Conservation (phyloP, 495 filamentous ascomycete species). For the Penicillium bovifimosum region DNA sequence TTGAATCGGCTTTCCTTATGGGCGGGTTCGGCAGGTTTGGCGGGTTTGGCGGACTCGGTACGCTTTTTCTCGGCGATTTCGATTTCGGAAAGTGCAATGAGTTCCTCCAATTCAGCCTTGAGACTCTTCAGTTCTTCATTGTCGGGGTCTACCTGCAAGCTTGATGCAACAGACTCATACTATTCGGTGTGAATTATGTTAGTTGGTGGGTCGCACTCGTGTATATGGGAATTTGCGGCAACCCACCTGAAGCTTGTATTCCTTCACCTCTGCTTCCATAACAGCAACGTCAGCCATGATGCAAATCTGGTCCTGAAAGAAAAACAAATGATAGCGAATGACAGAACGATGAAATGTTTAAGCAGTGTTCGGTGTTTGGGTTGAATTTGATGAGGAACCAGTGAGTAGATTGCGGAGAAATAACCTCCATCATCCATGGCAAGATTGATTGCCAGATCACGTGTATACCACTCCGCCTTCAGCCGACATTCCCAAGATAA, state of each 20-base stretch:
- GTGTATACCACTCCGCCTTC: neutral
- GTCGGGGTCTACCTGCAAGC: conserved; percentile 75
- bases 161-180: conserved; percentile 74
- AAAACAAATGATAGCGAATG: too few species aligned
- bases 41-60: conserved; percentile 41
- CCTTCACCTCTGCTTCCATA: conserved; percentile 71
- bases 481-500: too few species aligned
- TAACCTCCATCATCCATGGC: neutral
- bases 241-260: conserved; percentile 75
- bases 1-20: conserved; percentile 64
- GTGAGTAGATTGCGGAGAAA: neutral
- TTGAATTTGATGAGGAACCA: neutral
- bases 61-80: conserved; percentile 76
- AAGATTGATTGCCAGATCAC: neutral
- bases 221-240: neutral
- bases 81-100: conserved; percentile 72
- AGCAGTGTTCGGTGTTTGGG: neutral
- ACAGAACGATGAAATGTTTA: neutral
- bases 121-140: conserved; percentile 76
- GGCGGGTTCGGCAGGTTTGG: conserved; percentile 42
- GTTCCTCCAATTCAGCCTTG: conserved; percentile 75
- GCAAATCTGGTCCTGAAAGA: neutral
- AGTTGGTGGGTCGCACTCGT: conserved; percentile 1
- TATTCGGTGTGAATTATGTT: conserved; percentile 26
- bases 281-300: conserved; percentile 58